Percentiles rank a stretch among this genome's conserved stretches.
These are phyloP conservation scores for Ceratopteris richardii DNA, from an alignment of 75 land plant species.

Conservation along the genomic window DNA sequence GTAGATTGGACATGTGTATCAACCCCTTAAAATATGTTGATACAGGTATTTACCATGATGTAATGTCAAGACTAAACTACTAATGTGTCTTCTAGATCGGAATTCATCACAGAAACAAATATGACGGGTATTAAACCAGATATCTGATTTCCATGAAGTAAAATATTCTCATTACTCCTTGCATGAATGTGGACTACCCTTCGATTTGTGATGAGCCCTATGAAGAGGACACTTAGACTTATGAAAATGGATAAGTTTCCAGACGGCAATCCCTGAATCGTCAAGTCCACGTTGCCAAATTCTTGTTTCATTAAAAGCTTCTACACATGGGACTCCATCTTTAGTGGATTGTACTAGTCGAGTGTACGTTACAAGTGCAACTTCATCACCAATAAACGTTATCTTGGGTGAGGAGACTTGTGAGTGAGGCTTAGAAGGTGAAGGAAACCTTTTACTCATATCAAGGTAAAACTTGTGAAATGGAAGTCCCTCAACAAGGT, in stretches of 20 bases:
- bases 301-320: slow-evolving; percentile 21
- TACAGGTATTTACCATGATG: too few relatives aligned
- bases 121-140: too few relatives aligned
- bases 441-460: neutral
- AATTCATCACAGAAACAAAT: too few relatives aligned
- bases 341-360: slow-evolving; percentile 2
- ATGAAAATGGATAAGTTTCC: slow-evolving; percentile 26
- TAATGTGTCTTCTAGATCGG: too few relatives aligned
- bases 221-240: slow-evolving; percentile 12
- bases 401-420: slow-evolving; percentile 21
- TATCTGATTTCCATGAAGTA: too few relatives aligned
- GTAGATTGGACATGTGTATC: too few relatives aligned
- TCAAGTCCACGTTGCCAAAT: slow-evolving; percentile 17
- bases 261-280: slow-evolving; percentile 2
- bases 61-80: too few relatives aligned
- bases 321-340: slow-evolving; percentile 6
- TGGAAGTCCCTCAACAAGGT: slow-evolving; percentile 26
- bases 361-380: slow-evolving; percentile 20
- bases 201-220: too few relatives aligned
- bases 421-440: slow-evolving; percentile 4
- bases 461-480: slow-evolving; percentile 28
- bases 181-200: too few relatives aligned
- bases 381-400: slow-evolving; percentile 10
- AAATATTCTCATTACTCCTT: too few relatives aligned
- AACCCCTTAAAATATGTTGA: too few relatives aligned